Evolutionary conservation across 139 green algal species (phyloP), one percentile per base, ranked within the genome.

Genomic region (Coelastrella sp.): DNA sequence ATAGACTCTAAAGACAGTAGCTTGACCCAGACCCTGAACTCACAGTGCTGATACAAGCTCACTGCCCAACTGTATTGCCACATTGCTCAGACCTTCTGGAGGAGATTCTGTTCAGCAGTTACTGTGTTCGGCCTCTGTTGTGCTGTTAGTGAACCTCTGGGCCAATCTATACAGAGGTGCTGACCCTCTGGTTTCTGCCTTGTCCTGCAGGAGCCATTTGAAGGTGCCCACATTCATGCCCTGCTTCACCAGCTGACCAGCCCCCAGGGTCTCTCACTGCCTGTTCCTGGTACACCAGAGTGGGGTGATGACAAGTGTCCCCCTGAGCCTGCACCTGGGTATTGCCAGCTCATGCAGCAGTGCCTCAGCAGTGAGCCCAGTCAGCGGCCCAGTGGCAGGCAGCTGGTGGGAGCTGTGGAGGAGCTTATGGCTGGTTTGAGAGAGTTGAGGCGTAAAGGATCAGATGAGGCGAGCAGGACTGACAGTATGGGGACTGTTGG

Each of bases 161-260:
- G n/a, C n/a, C n/a, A n/a, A n/a, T n/a, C n/a, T n/a, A n/a, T n/a
- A n/a, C n/a, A n/a, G n/a, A n/a, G n/a, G n/a, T n/a, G n/a, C n/a
- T n/a, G n/a, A n/a, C n/a, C n/a, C n/a, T n/a, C n/a, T n/a, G n/a
- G n/a, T n/a, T n/a, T n/a, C n/a, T n/a, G n/a, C n/a, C n/a, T n/a
- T n/a, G n/a, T n/a, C n/a, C n/a, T n/a, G n/a, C 43, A 43, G 27
- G 80, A 86, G 80, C 80, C 80, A 2, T 86, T 86, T 69, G 80
- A 69, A 32, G 80, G 45, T 8, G 17, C 79, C 34, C 30, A 77
- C 48, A 34, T 60, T 5, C 66, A 79, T 32, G 80, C 80, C 32
- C 80, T 86, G 66, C 66, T 86, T 34, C 66, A 79, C 66, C 37
- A 53, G 67, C 45, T 86, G 23, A 68, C 43, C 23, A 38, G 32